Evolutionary conservation across 805 yeast genomes (phyloP), one percentile per base, ranked within the genome.

Genomic region (Jamesozyma lodderae): DNA sequence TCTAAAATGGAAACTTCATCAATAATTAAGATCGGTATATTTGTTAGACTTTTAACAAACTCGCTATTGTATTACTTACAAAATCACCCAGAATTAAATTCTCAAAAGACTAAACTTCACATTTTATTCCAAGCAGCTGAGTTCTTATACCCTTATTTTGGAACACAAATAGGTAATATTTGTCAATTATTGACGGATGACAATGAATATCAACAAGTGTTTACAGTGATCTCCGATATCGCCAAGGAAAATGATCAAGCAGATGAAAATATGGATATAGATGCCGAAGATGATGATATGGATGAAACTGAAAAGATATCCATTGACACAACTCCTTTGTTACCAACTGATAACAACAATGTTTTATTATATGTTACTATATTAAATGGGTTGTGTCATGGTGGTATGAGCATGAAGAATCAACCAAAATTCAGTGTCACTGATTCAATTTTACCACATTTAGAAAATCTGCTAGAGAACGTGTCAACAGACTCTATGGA

Each of bases 61-160:
- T 55, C 63, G 4, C 35, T 59, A 10, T 32, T 42, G 11, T 45
- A 38, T 24, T 44, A 50, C 36, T 31, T 52, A 14, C 38, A 42
- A 18, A 38, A 44, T 13, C 38, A 35, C 8, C 18, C 34, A 2
- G 38, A 45, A 14, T 24, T 36, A 17, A 41, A 42, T 2, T 13
- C 49, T 3, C 42, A 36, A 11, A 35, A 40, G 11, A 36, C 27
- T 9, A 46, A 42, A 35, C 33, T 51, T 5, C 46, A 45, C 16
- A 44, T 47, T 10, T 21, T 59, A 8, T 52, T 48, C 19, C 62
- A 58, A 40, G 62, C 63, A 1, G 52, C 60, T 13, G 61, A 59
- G 41, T 60, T 60, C 41, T 43, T 60, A 20, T 47, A 48, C 22
- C 54, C 58, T 4, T 47, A 47, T 32, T 59, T 51, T 41, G 51